A percentile compares a stretch with the other conserved stretches of the same genome.
Evolutionary conservation across 345 rosid species (phyloP).

Genomic region (Pseudoturritis turrita): DNA sequence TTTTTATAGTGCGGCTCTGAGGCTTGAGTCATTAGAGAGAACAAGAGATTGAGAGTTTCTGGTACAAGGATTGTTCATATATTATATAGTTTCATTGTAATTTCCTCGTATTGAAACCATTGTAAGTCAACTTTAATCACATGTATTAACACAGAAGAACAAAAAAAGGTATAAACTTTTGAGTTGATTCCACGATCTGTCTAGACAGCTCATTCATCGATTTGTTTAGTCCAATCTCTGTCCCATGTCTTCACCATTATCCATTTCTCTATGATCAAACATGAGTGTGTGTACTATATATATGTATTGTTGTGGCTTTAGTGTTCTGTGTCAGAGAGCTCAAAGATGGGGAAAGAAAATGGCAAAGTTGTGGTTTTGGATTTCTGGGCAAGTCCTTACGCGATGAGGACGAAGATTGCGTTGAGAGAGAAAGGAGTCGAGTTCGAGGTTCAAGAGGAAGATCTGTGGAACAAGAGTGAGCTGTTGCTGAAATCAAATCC

Average conservation of each 20-base stretch:
- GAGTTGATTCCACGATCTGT: slow-evolving; percentile 24
- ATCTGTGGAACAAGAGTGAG: slow-evolving; percentile 35
- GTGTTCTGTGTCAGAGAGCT: background rate
- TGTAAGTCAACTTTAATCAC: slow-evolving; percentile 17
- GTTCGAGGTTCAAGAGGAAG: slow-evolving; percentile 28
- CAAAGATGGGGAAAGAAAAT: slow-evolving; percentile 23
- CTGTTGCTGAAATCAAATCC: slow-evolving; percentile 30
- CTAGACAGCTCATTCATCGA: slow-evolving; percentile 10
- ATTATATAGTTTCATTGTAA: background rate
- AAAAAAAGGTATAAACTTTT: slow-evolving; percentile 11
- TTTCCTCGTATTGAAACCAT: background rate
- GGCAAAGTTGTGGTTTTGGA: slow-evolving; percentile 31
- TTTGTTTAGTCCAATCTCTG: background rate
- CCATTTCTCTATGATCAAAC: background rate
- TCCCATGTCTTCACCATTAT: slow-evolving; percentile 18
- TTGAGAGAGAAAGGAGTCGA: slow-evolving; percentile 33
- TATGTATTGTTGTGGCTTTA: background rate
- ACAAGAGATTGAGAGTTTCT: slow-evolving; percentile 22
- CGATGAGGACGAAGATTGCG: slow-evolving; percentile 33
- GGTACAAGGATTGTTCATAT: slow-evolving; percentile 14
- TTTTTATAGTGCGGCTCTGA: slow-evolving; percentile 40
- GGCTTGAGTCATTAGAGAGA: slow-evolving; percentile 23
- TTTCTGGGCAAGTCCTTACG: slow-evolving; percentile 36
- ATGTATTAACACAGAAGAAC: background rate
- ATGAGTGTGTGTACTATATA: background rate